Percentiles rank a stretch among this genome's conserved stretches.
phyloP scores from a whole-genome alignment of 2,329 filamentous ascomycete species.

The Sphaerulina populicola region DNA sequence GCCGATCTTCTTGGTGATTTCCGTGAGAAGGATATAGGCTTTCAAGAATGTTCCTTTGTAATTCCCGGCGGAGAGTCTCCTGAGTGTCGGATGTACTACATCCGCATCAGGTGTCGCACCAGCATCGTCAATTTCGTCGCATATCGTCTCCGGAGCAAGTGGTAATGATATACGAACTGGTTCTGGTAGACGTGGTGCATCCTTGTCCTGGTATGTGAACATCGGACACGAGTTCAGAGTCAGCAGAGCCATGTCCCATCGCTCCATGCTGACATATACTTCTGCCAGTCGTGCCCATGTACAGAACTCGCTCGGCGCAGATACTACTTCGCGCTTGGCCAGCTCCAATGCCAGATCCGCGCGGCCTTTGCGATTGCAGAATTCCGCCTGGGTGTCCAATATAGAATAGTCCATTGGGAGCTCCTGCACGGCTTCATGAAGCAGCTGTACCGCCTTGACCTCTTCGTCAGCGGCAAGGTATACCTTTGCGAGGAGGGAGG shows the following conservation, averaged over 20 bases:
- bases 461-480: conserved; percentile 94
- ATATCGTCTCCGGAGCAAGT: conserved; percentile 74
- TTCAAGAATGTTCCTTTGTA: conserved; percentile 96
- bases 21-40: conserved; percentile 86
- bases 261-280: conserved; percentile 86
- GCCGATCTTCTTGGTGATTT: conserved; percentile 92
- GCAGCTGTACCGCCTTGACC: conserved; percentile 81
- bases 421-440: conserved; percentile 82
- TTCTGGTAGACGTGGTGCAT: conserved; percentile 88
- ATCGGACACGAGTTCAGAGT: conserved; percentile 98
- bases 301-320: conserved; percentile 91
- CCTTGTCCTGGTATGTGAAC: conserved; percentile 99
- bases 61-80: conserved; percentile 75
- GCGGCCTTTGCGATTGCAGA: conserved; percentile 80
- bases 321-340: conserved; percentile 87
- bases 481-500: conserved; percentile 81
- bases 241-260: conserved; percentile 91
- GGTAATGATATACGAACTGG: conserved; percentile 81
- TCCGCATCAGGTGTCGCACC: conserved; percentile 68
- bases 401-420: conserved; percentile 97
- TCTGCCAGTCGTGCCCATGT: conserved; percentile 93
- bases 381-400: conserved; percentile 87
- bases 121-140: conserved; percentile 94
- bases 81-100: conserved; percentile 75
- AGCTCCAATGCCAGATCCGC: conserved; percentile 82